These are phyloP conservation scores for Raddia distichophylla DNA, from an alignment of 176 grass and related monocot species.

Conservation along the genomic window DNA sequence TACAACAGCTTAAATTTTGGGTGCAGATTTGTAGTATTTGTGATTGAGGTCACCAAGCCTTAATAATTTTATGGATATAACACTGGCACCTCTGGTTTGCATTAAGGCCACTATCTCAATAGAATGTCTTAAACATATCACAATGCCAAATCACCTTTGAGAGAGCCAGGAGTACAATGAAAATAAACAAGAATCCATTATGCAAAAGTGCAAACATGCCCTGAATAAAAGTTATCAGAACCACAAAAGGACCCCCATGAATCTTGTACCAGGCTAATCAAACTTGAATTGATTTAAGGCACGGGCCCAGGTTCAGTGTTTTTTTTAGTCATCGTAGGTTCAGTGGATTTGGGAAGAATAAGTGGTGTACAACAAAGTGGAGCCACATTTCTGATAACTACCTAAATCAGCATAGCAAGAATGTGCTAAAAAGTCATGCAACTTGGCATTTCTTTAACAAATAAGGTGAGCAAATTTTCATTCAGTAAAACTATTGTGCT, in stretches of 20 bases:
- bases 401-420: neutral
- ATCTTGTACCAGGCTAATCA: too few relatives aligned
- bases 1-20: neutral
- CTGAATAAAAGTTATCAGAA: neutral
- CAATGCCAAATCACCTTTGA: neutral
- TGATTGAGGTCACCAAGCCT: conserved; percentile 5
- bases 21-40: neutral
- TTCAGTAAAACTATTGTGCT: conserved; percentile 5
- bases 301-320: too few relatives aligned
- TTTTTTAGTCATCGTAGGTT: too few relatives aligned
- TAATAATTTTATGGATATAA: conserved; percentile 7
- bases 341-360: too few relatives aligned
- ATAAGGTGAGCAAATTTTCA: conserved; percentile 11
- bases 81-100: conserved; percentile 10
- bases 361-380: too few relatives aligned
- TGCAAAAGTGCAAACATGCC: neutral
- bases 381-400: neutral
- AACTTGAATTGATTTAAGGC: too few relatives aligned
- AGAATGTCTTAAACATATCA: neutral
- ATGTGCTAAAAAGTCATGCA: neutral
- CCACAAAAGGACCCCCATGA: too few relatives aligned
- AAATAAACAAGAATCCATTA: neutral
- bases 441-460: neutral
- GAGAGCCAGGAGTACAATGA: neutral
- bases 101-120: neutral